Percentiles rank a stretch among this genome's conserved stretches.
Evolutionary conservation across 2,329 filamentous ascomycete species (phyloP).

Genomic region (Penicillium thymicola): DNA sequence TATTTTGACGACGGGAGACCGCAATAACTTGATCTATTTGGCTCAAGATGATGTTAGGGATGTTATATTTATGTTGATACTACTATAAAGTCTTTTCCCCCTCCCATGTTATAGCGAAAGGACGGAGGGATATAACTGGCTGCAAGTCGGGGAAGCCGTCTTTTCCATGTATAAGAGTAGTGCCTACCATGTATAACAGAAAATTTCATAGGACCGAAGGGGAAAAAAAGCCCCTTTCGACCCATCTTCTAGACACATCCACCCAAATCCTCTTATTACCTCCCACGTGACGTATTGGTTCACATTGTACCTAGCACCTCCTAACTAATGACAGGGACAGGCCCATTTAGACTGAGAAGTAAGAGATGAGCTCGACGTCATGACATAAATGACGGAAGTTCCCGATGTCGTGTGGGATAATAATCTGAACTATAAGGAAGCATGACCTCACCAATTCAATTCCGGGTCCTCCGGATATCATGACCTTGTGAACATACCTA

Average conservation of each 20-base stretch:
- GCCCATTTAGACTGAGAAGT: background rate
- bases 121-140: background rate
- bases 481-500: background rate
- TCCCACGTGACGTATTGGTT: background rate
- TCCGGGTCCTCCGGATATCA: background rate
- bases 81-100: background rate
- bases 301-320: background rate
- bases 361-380: background rate
- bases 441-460: slow-evolving; percentile 2
- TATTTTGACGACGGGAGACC: background rate
- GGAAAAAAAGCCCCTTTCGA: no score
- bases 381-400: background rate
- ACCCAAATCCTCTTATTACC: background rate
- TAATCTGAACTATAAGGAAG: background rate
- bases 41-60: background rate
- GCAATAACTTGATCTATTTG: background rate
- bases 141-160: background rate
- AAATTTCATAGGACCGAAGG: no score
- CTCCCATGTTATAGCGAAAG: background rate
- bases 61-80: background rate
- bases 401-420: background rate
- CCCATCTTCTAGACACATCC: background rate
- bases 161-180: background rate
- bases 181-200: background rate
- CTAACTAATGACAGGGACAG: background rate